Evolutionary conservation across 768 basidiomycete genomes (phyloP).

Genomic region (Tulasnella sp.): DNA sequence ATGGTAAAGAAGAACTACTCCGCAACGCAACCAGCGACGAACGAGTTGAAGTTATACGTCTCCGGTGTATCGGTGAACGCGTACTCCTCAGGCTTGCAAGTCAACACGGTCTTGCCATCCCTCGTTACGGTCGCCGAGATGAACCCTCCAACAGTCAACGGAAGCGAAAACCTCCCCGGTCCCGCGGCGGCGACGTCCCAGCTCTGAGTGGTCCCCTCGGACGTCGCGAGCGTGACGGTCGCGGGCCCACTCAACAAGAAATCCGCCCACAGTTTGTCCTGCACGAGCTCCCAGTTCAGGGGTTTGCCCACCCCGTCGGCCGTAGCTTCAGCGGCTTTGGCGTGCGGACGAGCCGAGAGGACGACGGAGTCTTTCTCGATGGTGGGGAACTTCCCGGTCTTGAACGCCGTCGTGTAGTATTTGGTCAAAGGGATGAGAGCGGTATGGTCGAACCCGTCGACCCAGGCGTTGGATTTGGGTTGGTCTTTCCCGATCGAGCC

Average conservation of each 20-base stretch:
- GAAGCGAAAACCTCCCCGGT: not conserved
- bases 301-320: slow-evolving; percentile 16
- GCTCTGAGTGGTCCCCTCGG: slow-evolving; percentile 18
- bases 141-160: slow-evolving; percentile 6
- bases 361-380: slow-evolving; percentile 21
- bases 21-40: slow-evolving; percentile 2
- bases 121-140: slow-evolving; percentile 16
- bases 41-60: slow-evolving; percentile 18
- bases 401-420: slow-evolving; percentile 22
- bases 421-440: slow-evolving; percentile 10
- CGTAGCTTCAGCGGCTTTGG: slow-evolving; percentile 18
- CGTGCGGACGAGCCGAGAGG: slow-evolving; percentile 20
- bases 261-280: slow-evolving; percentile 20
- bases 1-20: not conserved
- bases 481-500: slow-evolving; percentile 23
- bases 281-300: slow-evolving; percentile 8
- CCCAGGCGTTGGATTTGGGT: slow-evolving; percentile 20
- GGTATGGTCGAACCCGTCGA: slow-evolving; percentile 19
- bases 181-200: slow-evolving; percentile 17
- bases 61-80: slow-evolving; percentile 16
- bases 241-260: slow-evolving; percentile 17
- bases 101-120: slow-evolving; percentile 17
- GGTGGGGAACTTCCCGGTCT: slow-evolving; percentile 20
- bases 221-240: slow-evolving; percentile 13
- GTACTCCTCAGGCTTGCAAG: slow-evolving; percentile 15